A percentile compares a stretch with the other conserved stretches of the same genome.
These are phyloP conservation scores for Fulvia fulva DNA, from an alignment of 2,329 filamentous ascomycete species.

Conservation along the genomic window DNA sequence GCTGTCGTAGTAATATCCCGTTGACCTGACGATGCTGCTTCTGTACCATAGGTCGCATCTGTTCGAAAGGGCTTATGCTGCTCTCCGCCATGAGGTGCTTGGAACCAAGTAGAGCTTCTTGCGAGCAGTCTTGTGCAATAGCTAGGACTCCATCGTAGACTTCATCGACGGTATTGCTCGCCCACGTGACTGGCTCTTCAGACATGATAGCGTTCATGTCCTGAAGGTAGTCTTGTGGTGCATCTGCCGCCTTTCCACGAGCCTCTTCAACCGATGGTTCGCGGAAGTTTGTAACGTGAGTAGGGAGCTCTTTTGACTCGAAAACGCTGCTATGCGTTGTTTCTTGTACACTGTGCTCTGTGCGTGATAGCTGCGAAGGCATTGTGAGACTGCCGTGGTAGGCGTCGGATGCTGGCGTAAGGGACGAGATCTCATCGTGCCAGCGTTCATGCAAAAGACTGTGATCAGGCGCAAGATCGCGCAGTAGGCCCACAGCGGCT, in stretches of 20 bases:
- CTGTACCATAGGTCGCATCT: constrained; percentile 56
- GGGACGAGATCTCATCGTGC: neutral
- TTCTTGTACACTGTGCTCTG: neutral
- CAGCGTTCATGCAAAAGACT: neutral
- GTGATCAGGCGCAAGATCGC: neutral
- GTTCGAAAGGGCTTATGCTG: constrained; percentile 14
- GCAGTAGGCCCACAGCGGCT: constrained; percentile 1
- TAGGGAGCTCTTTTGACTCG: neutral
- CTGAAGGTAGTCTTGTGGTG: constrained; percentile 5
- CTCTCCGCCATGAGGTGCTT: neutral
- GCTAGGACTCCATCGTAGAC: constrained; percentile 1
- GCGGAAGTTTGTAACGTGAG: too few relatives aligned
- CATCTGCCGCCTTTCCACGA: neutral
- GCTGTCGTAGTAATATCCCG: constrained; percentile 67
- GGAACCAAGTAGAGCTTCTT: neutral
- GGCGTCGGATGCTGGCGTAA: neutral
- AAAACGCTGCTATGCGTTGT: neutral
- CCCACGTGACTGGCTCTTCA: neutral
- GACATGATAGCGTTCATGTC: constrained; percentile 10
- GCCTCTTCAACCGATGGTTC: neutral
- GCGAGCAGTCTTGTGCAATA: neutral
- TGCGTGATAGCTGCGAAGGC: neutral
- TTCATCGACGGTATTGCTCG: neutral
- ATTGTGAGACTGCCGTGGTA: neutral
- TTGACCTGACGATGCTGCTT: constrained; percentile 76